Evolutionary conservation across 768 basidiomycete species (phyloP).

Genomic region (Lactarius psammicola): DNA sequence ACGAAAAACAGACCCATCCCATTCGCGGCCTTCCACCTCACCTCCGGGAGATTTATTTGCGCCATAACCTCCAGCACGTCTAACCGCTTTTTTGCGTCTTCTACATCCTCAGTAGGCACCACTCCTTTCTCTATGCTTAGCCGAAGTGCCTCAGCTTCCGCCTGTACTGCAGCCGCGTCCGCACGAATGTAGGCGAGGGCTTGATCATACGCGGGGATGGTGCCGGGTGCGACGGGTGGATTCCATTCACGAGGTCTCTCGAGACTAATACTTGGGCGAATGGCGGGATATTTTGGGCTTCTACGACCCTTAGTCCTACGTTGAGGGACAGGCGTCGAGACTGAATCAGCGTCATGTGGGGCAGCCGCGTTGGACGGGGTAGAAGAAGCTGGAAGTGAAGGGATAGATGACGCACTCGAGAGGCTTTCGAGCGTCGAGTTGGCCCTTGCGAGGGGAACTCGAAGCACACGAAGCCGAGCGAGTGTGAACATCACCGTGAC

Average conservation of each 20-base stretch:
- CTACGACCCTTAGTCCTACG: slow-evolving; percentile 18
- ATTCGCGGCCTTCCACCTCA: slow-evolving; percentile 74
- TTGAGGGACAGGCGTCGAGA: neutral
- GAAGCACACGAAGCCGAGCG: slow-evolving; percentile 15
- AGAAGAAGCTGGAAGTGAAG: slow-evolving; percentile 1
- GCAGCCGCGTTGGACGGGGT: slow-evolving; percentile 2
- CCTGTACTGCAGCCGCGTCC: slow-evolving; percentile 55
- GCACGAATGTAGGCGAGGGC: slow-evolving; percentile 67
- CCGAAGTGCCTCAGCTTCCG: slow-evolving; percentile 43
- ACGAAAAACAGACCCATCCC: slow-evolving; percentile 61
- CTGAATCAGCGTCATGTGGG: neutral
- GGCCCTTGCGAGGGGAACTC: slow-evolving; percentile 18
- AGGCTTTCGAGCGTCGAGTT: slow-evolving; percentile 22
- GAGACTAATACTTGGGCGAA: slow-evolving; percentile 53
- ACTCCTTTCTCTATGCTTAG: slow-evolving; percentile 28
- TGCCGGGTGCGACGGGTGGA: slow-evolving; percentile 56
- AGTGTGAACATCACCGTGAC: slow-evolving; percentile 23
- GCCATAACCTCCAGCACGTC: slow-evolving; percentile 74
- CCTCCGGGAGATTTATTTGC: slow-evolving; percentile 78
- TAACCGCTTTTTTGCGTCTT: slow-evolving; percentile 42
- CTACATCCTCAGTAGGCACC: slow-evolving; percentile 25
- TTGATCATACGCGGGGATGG: slow-evolving; percentile 80
- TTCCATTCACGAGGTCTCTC: slow-evolving; percentile 61
- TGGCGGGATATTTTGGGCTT: slow-evolving; percentile 30
- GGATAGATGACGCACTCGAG: slow-evolving; percentile 3